A percentile compares a stretch with the other conserved stretches of the same genome.
phyloP scores from a whole-genome alignment of 2,329 filamentous ascomycete species.

The Fusarium anguioides region DNA sequence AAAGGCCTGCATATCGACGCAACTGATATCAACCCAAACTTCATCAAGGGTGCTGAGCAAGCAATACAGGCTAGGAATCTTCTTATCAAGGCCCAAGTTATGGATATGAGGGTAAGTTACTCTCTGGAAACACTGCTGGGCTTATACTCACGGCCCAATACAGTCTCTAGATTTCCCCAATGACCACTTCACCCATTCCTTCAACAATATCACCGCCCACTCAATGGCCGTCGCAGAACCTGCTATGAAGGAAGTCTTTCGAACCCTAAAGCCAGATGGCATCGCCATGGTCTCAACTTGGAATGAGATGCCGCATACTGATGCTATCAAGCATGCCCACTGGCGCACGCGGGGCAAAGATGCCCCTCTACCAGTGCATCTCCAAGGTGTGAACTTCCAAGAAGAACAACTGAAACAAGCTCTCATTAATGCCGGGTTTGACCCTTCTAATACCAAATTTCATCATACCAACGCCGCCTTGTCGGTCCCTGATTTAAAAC shows the following conservation, averaged over 20 bases:
- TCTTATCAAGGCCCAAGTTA: background rate
- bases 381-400: background rate
- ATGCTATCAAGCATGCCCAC: background rate
- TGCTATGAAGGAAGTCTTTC: background rate
- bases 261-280: background rate
- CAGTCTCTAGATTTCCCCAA: background rate
- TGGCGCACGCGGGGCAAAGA: background rate
- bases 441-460: background rate
- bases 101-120: background rate
- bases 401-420: background rate
- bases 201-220: slow-evolving; percentile 5
- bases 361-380: background rate
- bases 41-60: background rate
- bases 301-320: background rate
- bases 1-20: background rate
- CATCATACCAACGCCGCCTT: background rate
- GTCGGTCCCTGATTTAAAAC: background rate
- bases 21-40: background rate
- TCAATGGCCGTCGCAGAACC: background rate
- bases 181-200: background rate
- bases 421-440: background rate
- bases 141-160: background rate
- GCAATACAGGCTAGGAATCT: background rate
- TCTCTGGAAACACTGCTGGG: accelerated
- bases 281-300: background rate